Evolutionary conservation across 495 filamentous ascomycete genomes (phyloP).

Genomic region (Xylaria castorea): DNA sequence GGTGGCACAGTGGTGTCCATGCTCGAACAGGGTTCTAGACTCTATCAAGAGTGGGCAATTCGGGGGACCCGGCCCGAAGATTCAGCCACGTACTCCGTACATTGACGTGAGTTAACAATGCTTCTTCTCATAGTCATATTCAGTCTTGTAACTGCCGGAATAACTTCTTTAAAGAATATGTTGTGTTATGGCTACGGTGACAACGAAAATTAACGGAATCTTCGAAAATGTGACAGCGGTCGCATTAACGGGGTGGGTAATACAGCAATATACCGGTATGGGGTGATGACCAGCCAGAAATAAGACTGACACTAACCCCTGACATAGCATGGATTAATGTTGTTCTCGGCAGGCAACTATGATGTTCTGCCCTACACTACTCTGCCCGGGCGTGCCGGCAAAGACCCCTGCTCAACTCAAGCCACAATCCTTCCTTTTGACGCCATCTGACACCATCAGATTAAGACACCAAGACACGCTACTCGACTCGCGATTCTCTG

Average conservation of each 20-base stretch:
- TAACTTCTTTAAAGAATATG: background rate
- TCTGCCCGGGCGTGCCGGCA: constrained; percentile 5
- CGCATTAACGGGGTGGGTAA: background rate
- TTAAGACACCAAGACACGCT: constrained; percentile 15
- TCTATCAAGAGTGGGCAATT: constrained; percentile 1
- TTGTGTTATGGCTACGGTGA: background rate
- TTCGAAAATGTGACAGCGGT: background rate
- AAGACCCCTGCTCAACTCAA: constrained; percentile 4
- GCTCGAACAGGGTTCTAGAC: constrained; percentile 18
- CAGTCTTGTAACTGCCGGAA: background rate
- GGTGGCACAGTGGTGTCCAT: constrained; percentile 6
- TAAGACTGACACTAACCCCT: background rate
- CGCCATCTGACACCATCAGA: background rate
- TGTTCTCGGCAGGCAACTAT: constrained; percentile 18
- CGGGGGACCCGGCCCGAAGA: constrained; percentile 19
- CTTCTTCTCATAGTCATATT: background rate
- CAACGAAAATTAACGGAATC: background rate
- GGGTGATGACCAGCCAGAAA: background rate
- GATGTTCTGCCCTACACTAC: background rate
- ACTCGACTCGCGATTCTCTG: background rate
- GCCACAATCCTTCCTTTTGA: constrained; percentile 2
- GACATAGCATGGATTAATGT: background rate
- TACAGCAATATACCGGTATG: background rate
- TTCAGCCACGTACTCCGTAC: background rate
- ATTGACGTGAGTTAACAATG: background rate